Base-by-base conservation (phyloP, 192 early-diverging fungal genomes). In the Allomyces macrogynus region DNA sequence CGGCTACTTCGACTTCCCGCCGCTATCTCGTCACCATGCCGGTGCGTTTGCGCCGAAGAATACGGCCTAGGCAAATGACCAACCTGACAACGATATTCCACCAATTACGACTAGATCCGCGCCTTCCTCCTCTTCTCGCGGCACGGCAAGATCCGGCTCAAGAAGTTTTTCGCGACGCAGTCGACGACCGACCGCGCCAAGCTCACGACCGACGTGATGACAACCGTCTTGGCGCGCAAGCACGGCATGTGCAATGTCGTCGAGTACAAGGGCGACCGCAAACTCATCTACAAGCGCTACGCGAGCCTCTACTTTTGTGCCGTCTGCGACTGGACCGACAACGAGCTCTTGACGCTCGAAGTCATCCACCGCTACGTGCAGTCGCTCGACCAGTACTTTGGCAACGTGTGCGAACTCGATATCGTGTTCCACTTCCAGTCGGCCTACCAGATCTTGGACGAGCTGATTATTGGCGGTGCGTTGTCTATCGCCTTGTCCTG, bases 341-440 rank as follows among this genome's bases (percentile, higher is more conserved):
- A 79, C 67, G 78, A 79, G 60, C 69, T 79, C 26, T 75, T 72
- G 64, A 73, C 65, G 42, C 65, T 79, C 63, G 78, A 79, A 61
- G 73, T 76, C 26, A 63, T 79, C 43, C 78, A 79, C 67, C 77
- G 77, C 57, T 79, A 79, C 54, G 78, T 79, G 14, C 77, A 79
- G 65, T 63, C 72, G 44, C 72, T 79, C 62, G 78, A 79, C 69
- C 71, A 78, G 64, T 77, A 80, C 67, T 80, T 80, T 73, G 78
- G 77, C 26, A 79, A 77, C 66, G 78, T 80, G 11, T 77, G 75
- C 67, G 77, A 78, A 71, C 66, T 80, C 40, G 77, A 80, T 64
- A 79, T 80, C 61, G 75, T 80, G 60, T 78, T 77, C 67, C 76
- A 77, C 62, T 77, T 78, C 63, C 72, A 77, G 49, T 20, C 49